A percentile compares a stretch with the other conserved stretches of the same genome.
Conservation (phyloP, 2,329 filamentous ascomycete genomes). For the Ophiostoma pallidulum region DNA sequence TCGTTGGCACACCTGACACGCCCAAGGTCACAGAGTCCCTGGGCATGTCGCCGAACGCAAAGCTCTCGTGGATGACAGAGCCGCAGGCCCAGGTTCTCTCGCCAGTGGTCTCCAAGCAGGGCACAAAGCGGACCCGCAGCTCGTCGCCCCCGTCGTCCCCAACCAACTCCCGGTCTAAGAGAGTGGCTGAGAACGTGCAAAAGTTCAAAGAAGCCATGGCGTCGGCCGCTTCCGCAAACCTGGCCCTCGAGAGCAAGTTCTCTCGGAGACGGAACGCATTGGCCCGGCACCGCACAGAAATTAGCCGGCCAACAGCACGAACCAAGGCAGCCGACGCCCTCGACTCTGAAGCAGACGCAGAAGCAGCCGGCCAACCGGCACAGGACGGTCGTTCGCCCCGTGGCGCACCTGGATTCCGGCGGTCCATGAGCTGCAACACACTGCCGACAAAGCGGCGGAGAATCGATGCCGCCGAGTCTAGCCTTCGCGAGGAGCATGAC, state of each 20-base stretch:
- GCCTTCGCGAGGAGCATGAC: not conserved
- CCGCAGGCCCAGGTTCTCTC: slow-evolving; percentile 34
- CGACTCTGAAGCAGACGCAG: not conserved
- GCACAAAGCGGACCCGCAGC: slow-evolving; percentile 61
- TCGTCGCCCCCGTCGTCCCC: slow-evolving; percentile 67
- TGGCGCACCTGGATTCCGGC: slow-evolving; percentile 34
- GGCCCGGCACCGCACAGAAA: slow-evolving; percentile 7
- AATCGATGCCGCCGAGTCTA: slow-evolving; percentile 33
- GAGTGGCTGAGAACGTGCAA: slow-evolving; percentile 46
- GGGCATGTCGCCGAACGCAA: slow-evolving; percentile 49
- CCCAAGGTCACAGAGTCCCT: slow-evolving; percentile 31
- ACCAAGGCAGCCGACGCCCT: not conserved
- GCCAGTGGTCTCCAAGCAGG: slow-evolving; percentile 36
- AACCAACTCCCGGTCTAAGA: slow-evolving; percentile 34
- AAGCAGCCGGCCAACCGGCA: slow-evolving; percentile 20
- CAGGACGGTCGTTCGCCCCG: slow-evolving; percentile 20
- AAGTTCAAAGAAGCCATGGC: slow-evolving; percentile 49
- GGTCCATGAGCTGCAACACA: slow-evolving; percentile 58
- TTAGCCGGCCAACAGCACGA: not conserved
- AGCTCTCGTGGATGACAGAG: slow-evolving; percentile 50
- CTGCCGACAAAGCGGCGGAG: slow-evolving; percentile 60
- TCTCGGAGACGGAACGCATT: slow-evolving; percentile 7
- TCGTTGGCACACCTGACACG: slow-evolving; percentile 37
- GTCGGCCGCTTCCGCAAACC: slow-evolving; percentile 49
- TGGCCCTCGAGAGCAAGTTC: slow-evolving; percentile 53